A percentile compares a stretch with the other conserved stretches of the same genome.
phyloP scores from a whole-genome alignment of 2,329 filamentous ascomycete species.

The Trichoderma pleuroti region DNA sequence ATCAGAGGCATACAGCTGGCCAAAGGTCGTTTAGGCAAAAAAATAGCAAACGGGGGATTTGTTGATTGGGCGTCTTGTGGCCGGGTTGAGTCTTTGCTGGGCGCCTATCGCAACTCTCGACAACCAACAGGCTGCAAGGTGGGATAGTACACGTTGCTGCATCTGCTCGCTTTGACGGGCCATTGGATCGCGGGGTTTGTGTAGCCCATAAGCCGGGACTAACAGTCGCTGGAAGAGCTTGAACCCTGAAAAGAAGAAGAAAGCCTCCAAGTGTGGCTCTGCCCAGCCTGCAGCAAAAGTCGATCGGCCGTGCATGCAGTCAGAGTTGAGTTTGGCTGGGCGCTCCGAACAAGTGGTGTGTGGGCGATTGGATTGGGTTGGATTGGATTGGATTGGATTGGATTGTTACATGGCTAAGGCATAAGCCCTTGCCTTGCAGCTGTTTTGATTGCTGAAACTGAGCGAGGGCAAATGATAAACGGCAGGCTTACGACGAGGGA shows the following conservation, averaged over 20 bases:
- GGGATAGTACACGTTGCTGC: not conserved
- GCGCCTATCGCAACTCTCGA: not conserved
- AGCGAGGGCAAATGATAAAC: not conserved
- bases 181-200: not conserved
- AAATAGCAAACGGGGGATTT: not conserved
- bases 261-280: not conserved
- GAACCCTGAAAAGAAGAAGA: not conserved
- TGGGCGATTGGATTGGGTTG: not conserved
- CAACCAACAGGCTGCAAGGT: not conserved
- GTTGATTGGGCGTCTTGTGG: not conserved
- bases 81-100: not conserved
- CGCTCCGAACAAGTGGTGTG: conserved; percentile 2
- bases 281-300: not conserved
- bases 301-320: conserved; percentile 17
- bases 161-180: not conserved
- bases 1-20: conserved; percentile 13
- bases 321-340: not conserved
- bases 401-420: not conserved
- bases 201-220: too few relatives aligned
- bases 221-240: not conserved
- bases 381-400: conserved; percentile 13
- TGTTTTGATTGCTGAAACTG: not conserved
- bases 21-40: conserved; percentile 11
- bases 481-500: not conserved
- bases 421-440: not conserved